A percentile compares a stretch with the other conserved stretches of the same genome.
These are phyloP conservation scores for Apiotrichum siamense DNA, from an alignment of 1,284 basidiomycete species.

Conservation along the genomic window DNA sequence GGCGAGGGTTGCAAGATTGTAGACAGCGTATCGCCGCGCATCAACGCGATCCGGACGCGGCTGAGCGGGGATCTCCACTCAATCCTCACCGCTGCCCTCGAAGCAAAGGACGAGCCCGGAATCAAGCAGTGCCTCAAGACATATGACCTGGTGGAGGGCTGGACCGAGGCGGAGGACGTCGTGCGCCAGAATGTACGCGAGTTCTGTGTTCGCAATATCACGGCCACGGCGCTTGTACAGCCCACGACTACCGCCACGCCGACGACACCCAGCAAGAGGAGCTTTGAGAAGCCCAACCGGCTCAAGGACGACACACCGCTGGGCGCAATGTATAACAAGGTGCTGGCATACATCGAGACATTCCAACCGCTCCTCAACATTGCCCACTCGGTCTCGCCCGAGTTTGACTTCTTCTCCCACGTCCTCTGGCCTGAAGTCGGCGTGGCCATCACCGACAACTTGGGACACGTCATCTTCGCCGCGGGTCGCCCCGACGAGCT, in stretches of 20 bases:
- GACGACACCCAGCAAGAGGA: slow-evolving; percentile 18
- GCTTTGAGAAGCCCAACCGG: neutral
- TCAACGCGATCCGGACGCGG: slow-evolving; percentile 73
- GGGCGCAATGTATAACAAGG: slow-evolving; percentile 67
- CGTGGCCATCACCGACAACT: slow-evolving; percentile 69
- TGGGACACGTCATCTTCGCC: slow-evolving; percentile 77
- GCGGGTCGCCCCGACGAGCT: slow-evolving; percentile 86
- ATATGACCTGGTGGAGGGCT: slow-evolving; percentile 72
- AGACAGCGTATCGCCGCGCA: slow-evolving; percentile 64
- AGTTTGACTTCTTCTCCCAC: slow-evolving; percentile 75
- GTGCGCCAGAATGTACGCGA: slow-evolving; percentile 62
- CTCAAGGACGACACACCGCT: slow-evolving; percentile 44
- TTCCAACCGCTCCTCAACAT: slow-evolving; percentile 66
- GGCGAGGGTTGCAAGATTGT: slow-evolving; percentile 69
- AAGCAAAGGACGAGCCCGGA: slow-evolving; percentile 49
- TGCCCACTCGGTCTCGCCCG: slow-evolving; percentile 56
- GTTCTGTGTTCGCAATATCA: slow-evolving; percentile 53
- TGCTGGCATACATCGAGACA: slow-evolving; percentile 72
- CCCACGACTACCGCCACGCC: slow-evolving; percentile 25
- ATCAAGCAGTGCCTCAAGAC: slow-evolving; percentile 72
- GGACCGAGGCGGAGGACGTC: slow-evolving; percentile 79
- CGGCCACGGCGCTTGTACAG: slow-evolving; percentile 18
- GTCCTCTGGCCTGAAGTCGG: slow-evolving; percentile 83
- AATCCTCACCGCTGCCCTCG: slow-evolving; percentile 58
- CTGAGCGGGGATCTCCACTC: slow-evolving; percentile 76